phyloP scores from a whole-genome alignment of 2,329 filamentous ascomycete species.

The Diaporthe ampelina region DNA sequence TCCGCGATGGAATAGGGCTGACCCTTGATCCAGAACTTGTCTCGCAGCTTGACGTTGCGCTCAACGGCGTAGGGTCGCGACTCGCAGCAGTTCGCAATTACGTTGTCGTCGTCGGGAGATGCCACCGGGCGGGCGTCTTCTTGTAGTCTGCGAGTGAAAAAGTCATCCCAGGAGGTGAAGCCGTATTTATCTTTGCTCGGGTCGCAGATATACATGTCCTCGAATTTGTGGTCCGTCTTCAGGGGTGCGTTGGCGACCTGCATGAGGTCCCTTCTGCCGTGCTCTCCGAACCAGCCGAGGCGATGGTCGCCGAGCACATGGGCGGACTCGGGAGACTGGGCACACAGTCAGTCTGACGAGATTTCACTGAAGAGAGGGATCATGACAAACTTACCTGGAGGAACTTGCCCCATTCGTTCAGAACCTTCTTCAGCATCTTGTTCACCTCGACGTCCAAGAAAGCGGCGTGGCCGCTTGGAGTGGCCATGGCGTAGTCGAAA shows the following conservation, averaged over 20 bases:
- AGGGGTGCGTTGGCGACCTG: constrained; percentile 64
- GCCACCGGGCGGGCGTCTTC: constrained; percentile 71
- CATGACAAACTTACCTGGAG: constrained; percentile 55
- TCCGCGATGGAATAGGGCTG: constrained; percentile 76
- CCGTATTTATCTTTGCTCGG: constrained; percentile 67
- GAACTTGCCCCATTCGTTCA: constrained; percentile 71
- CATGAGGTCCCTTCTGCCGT: constrained; percentile 62
- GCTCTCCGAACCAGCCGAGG: constrained; percentile 69
- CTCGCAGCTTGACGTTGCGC: constrained; percentile 65
- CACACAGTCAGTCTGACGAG: neutral
- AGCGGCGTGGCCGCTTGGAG: constrained; percentile 65
- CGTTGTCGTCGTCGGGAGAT: constrained; percentile 63
- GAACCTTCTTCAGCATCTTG: constrained; percentile 64
- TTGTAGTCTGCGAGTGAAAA: constrained; percentile 74
- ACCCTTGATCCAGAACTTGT: constrained; percentile 77
- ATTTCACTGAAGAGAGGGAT: accelerated
- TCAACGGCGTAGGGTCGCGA: constrained; percentile 69
- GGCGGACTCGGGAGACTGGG: constrained; percentile 65
- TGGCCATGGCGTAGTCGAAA: constrained; percentile 71
- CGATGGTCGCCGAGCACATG: constrained; percentile 60
- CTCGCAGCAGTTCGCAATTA: constrained; percentile 76
- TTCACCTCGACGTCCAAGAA: constrained; percentile 70
- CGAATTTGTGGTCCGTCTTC: constrained; percentile 61
- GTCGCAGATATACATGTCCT: constrained; percentile 74
- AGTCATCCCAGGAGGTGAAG: constrained; percentile 77